Base-by-base conservation (phyloP, 805 yeast genomes). In the Metschnikowia koreensis region DNA sequence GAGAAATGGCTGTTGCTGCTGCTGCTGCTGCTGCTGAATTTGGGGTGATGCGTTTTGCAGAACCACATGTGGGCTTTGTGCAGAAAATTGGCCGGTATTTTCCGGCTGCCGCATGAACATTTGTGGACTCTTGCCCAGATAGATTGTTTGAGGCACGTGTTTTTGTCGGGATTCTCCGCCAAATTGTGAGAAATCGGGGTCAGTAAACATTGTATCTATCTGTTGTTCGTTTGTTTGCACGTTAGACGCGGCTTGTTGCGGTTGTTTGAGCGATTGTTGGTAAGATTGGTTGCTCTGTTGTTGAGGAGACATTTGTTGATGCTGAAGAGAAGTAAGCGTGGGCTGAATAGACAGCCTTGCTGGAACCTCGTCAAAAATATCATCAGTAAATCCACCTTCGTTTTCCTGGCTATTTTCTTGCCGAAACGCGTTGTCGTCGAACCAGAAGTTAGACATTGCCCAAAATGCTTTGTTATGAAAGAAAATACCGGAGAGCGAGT, bases 81-180 rank as follows among this genome's bases (percentile, higher is more conserved):
- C 53, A 12, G 43, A 22, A n/a, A 51, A 46, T 29, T 47, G 47
- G 7, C 15, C 9, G 15, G 36, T 43, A 29, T 38, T 43, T 31
- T 39, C 49, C n/a, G 28, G 22, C 26, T 37, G 57, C 16, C 62
- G 47, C 62, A 59, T 59, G 46, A 62, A 60, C 63, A 62, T 61
- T 36, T 58, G 65, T 9, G 61, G 65, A 44, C 53, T 60, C 11
- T 60, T 52, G 6, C 43, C 34, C 27, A 16, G 27, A 37, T 26
- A 38, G 34, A 17, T 44, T 5, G 46, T 15, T 37, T 44, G 52
- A 8, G 48, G 45, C n/a, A 12, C 41, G 13, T 29, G 46, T 7
- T 45, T 41, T 7, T 37, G 49, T n/a, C 22, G 40, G 15, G 44
- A 27, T 11, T 38, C 37, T 2, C 48, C 52, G n/a, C 31, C 52